Base-by-base conservation (phyloP, 495 filamentous ascomycete species). In the Penicillium turbatum region DNA sequence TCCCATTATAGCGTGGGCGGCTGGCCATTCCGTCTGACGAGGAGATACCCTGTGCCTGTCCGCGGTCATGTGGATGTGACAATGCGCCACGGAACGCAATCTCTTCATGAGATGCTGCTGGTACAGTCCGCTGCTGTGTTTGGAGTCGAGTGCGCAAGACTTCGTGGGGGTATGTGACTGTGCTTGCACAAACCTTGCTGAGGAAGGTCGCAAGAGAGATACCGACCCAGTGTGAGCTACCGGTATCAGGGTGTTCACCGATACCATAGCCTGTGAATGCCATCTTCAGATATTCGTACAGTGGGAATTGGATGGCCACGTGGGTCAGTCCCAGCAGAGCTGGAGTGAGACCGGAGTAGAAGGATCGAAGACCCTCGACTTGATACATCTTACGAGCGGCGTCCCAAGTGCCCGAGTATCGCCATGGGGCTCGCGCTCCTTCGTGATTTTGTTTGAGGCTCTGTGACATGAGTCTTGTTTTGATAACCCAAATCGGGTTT, bases 401-500 rank as follows among this genome's bases (percentile, higher is more conserved):
- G 67, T 99, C 93, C 53, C 86, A 73, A 21, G 93, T 97, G 38
- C 82, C 84, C 30, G 69, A 81, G 65, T 99, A 99, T 64, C 96
- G 86, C 89, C 91, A 97, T 26, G 91, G 90, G 9, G 85, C 77
- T 68, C 82, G 70, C 55, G 77, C 64, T 65, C 82, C 79, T 56
- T 83, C 79, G 19, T 59, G 70, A 35, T 75, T 72, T 11, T 76
- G 67, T 40, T 64, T 73, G 30, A 73, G 63, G 50, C 77, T 82
- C 62, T 97, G 92, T 3, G 95, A 93, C 92, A 97, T 97, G 35
- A 99, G 79, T 54, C 93, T 81, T 30, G 93, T 99, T 67, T 99
- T 99, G 72, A 99, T 95, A 26, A 99, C 95, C 93, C 93, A 99
- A 53, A 99, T 99, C 0, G 93, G 93, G 70, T 99, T 99, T n/a